Percentiles rank a stretch among this genome's conserved stretches.
phyloP scores from a whole-genome alignment of 257 asterid species.

The Forsythia viridissima region DNA sequence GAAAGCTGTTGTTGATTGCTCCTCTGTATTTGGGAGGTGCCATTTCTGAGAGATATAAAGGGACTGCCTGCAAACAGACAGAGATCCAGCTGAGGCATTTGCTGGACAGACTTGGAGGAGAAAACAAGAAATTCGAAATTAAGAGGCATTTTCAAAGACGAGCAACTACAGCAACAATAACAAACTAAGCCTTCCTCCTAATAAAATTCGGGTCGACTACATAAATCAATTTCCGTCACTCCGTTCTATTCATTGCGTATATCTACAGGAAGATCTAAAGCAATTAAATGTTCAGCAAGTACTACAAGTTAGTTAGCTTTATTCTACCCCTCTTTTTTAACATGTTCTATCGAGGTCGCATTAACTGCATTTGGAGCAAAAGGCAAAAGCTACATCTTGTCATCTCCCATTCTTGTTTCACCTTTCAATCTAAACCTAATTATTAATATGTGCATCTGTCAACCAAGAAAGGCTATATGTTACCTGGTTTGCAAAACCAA shows the following conservation, averaged over 20 bases:
- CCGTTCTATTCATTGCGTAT: not conserved
- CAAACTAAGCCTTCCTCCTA: not conserved
- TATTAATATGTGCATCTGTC: not conserved
- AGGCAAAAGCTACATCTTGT: not conserved
- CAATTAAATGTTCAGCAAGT: not conserved
- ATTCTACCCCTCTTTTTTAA: not conserved
- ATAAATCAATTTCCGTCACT: not conserved
- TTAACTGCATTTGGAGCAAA: not conserved
- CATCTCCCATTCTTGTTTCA: not conserved
- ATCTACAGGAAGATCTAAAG: not conserved
- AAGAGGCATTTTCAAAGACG: not conserved
- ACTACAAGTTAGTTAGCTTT: not conserved
- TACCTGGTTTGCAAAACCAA: slow-evolving; percentile 86
- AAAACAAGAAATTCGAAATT: not conserved
- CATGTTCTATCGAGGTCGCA: not conserved
- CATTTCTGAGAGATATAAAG: slow-evolving; percentile 88
- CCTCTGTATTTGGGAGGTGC: slow-evolving; percentile 86
- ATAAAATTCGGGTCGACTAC: not conserved
- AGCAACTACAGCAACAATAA: not conserved
- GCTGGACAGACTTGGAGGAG: not conserved
- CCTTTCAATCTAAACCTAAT: not conserved
- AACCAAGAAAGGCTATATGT: not conserved
- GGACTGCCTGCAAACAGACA: slow-evolving; percentile 61
- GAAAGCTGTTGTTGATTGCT: slow-evolving; percentile 75
- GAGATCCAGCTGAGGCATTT: not conserved